Evolutionary conservation across 306 rosid species (phyloP).

Genomic region (Lithocarpus polystachyus): DNA sequence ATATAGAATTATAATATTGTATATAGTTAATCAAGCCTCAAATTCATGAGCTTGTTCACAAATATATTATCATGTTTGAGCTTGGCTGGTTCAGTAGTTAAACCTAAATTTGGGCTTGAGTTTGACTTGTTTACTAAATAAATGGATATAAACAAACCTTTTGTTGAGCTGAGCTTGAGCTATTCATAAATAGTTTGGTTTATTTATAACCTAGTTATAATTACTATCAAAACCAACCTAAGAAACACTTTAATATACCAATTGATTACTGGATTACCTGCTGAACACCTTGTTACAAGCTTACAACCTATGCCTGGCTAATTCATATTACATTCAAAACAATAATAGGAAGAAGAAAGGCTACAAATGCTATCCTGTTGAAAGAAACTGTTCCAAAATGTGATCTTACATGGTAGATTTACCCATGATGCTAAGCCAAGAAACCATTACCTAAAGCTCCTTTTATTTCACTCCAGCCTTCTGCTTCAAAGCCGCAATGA

Average conservation of each 20-base stretch:
- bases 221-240: neutral
- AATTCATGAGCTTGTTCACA: too few relatives aligned
- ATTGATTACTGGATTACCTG: neutral
- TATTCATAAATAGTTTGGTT: too few relatives aligned
- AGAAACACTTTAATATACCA: neutral
- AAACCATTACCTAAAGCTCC: neutral
- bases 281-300: neutral
- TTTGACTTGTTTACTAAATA: too few relatives aligned
- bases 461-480: conserved; percentile 49
- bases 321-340: neutral
- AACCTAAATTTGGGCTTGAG: too few relatives aligned
- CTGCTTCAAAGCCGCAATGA: conserved; percentile 71
- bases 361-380: neutral
- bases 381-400: neutral
- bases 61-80: too few relatives aligned
- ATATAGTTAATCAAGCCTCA: too few relatives aligned
- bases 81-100: too few relatives aligned
- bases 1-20: too few relatives aligned
- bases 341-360: neutral
- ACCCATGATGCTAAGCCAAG: conserved; percentile 1
- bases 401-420: conserved; percentile 19
- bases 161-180: too few relatives aligned
- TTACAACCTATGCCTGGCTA: neutral
- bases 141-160: too few relatives aligned
- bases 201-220: neutral